A percentile compares a stretch with the other conserved stretches of the same genome.
These are phyloP conservation scores for Pichia membranifaciens DNA, from an alignment of 805 yeast genomes.

Conservation along the genomic window DNA sequence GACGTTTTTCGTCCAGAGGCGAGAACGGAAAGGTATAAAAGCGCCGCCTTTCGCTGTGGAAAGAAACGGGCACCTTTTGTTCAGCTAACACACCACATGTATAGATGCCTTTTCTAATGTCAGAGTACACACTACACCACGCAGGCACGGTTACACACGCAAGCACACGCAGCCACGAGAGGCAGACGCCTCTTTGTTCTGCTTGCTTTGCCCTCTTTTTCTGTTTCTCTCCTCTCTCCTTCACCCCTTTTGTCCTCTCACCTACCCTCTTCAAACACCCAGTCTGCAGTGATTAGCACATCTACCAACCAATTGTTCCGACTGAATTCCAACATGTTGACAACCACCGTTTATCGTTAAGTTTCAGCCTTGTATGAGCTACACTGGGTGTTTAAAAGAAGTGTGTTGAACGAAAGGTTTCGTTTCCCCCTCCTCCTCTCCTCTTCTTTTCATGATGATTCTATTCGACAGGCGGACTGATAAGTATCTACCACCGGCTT, in stretches of 20 bases:
- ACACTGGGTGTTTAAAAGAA: not conserved
- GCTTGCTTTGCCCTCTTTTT: not conserved
- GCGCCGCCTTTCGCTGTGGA: not conserved
- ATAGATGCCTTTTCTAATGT: too few relatives aligned
- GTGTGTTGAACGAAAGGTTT: not conserved
- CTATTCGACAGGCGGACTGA: constrained; percentile 50
- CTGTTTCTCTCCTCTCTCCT: too few relatives aligned
- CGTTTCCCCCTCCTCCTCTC: not conserved
- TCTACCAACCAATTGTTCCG: constrained; percentile 50
- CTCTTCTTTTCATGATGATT: constrained; percentile 24
- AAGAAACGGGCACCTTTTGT: too few relatives aligned
- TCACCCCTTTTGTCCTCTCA: too few relatives aligned
- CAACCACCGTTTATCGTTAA: constrained; percentile 46
- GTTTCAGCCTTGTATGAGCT: constrained; percentile 61
- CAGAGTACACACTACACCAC: too few relatives aligned
- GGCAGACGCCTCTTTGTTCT: too few relatives aligned
- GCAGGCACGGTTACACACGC: too few relatives aligned
- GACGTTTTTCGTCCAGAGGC: too few relatives aligned
- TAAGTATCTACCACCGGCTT: constrained; percentile 30
- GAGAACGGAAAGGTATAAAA: not conserved
- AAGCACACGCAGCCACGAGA: too few relatives aligned
- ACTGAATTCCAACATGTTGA: constrained; percentile 49
- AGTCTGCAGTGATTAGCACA: constrained; percentile 43
- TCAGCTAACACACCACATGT: too few relatives aligned
- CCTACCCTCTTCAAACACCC: too few relatives aligned